phyloP scores from a whole-genome alignment of 371 early-diverging fungal species.

The Haplosporangium sp. region DNA sequence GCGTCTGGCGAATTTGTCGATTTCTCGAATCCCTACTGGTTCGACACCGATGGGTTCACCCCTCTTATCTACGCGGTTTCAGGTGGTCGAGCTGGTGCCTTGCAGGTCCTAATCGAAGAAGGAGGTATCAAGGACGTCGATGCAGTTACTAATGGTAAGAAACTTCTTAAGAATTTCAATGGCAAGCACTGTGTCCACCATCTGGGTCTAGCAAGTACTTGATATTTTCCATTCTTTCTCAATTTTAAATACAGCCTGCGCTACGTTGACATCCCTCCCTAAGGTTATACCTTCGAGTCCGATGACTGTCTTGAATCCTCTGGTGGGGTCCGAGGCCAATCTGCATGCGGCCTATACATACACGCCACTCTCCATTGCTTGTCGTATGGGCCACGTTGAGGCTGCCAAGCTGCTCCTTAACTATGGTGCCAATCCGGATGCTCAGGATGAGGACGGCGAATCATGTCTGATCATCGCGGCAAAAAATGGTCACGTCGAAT shows the following conservation, averaged over 20 bases:
- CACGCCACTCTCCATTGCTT: constrained; percentile 68
- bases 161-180: too few relatives aligned
- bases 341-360: constrained; percentile 50
- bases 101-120: constrained; percentile 65
- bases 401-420: constrained; percentile 62
- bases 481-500: constrained; percentile 63
- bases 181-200: too few relatives aligned
- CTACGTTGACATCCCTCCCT: constrained; percentile 22
- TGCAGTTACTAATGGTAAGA: constrained; percentile 40
- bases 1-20: constrained; percentile 56
- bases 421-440: constrained; percentile 64
- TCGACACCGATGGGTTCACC: constrained; percentile 75
- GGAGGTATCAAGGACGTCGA: constrained; percentile 66
- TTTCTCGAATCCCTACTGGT: constrained; percentile 64
- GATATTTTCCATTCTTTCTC: neutral
- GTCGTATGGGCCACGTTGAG: constrained; percentile 63
- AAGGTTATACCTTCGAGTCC: constrained; percentile 43
- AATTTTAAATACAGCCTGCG: constrained; percentile 9
- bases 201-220: neutral
- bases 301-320: constrained; percentile 42
- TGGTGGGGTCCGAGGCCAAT: constrained; percentile 47
- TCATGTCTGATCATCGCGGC: constrained; percentile 71
- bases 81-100: constrained; percentile 66
- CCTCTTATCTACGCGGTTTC: constrained; percentile 78
- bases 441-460: constrained; percentile 75